Evolutionary conservation across 345 rosid species (phyloP), one percentile per base, ranked within the genome.

Genomic region (Litchi chinensis): DNA sequence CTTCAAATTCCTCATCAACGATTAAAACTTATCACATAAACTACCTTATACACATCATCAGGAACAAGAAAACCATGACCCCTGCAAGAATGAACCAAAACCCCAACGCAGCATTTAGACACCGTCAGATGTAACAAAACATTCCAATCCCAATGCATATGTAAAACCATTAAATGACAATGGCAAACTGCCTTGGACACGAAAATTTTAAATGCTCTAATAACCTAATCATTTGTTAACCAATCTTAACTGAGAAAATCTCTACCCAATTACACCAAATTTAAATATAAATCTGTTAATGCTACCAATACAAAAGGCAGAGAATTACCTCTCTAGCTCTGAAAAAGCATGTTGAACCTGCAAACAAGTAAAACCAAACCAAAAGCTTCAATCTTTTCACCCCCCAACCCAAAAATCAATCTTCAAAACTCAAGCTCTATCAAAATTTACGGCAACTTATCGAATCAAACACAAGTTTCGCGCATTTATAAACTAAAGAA

Each of bases 341-440:
- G 92, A 73, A 83, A 90, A 91, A 67, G 91, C 91, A 28, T 82
- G 92, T 74, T 89, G 95, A 81, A 85, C 88, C 95, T 91, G 85
- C 70, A 79, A 77, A 22, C 19, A 10, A 80, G 28, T 2, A 59
- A 59, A 59, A 59, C 64, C 8, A 59, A 60, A 60, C 28, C 59
- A n/a, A 15, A 54, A 19, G 11, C n/a, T 54, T 54, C 37, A 32
- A 32, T 32, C 0, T 32, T 32, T 32, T 32, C 37, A 32, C 37
- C 37, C 4, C 37, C 37, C 3, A 32, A 32, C 37, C 37, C 4
- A 46, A 46, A 46, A 46, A 60, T n/a, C 5, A 3, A 60, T n/a
- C 11, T 57, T 18, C n/a, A n/a, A 57, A 57, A 57, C 5, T 19
- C 63, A 18, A 21, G n/a, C 56, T 13, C 13, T 50, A 50, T 12